Base-by-base conservation (phyloP, 345 rosid genomes). In the Garcia nutans region DNA sequence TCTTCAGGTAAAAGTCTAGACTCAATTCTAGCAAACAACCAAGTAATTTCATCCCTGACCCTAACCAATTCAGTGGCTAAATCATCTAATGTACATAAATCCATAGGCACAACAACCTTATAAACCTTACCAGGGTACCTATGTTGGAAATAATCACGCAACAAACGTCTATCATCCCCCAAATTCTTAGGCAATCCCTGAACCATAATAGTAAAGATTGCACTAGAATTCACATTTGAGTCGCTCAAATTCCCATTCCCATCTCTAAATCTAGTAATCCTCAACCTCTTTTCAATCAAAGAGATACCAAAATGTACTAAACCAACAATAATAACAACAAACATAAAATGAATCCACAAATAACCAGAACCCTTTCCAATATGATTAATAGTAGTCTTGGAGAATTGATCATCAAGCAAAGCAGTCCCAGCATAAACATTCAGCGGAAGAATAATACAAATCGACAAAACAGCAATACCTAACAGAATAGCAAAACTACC, bases 31-130 rank as follows among this genome's bases (percentile, higher is more conserved):
- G 94, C 97, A 61, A 91, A 91, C 83, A 96, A 77, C 98, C 99
- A 91, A 76, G 96, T 87, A 69, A 93, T 93, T 75, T 93, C 98
- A 68, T 93, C 96, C 81, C 99, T 82, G 49, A 93, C 92, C 65
- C 79, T 83, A 73, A 93, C 87, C 86, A 93, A 75, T 73, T 93
- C 96, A 8, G 89, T 84, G 20, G 97, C 98, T 66, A 96, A 85
- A 82, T 93, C 99, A 83, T 92, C 98, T 85, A 96, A 77, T 57
- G 98, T 93, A 85, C 97, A 92, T 71, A 96, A 85, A 88, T 96
- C 98, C 99, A 93, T 92, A 1, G 99, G 99, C 77, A 96, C 71
- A 23, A 93, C 81, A 67, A 93, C 87, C 85, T 78, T 88, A 72
- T 88, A 93, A 79, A 96, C 88, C 74, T 92, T 96, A 65, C 97